Base-by-base conservation (phyloP, 768 basidiomycete genomes). In the Rubroboletus pulcherrimus region DNA sequence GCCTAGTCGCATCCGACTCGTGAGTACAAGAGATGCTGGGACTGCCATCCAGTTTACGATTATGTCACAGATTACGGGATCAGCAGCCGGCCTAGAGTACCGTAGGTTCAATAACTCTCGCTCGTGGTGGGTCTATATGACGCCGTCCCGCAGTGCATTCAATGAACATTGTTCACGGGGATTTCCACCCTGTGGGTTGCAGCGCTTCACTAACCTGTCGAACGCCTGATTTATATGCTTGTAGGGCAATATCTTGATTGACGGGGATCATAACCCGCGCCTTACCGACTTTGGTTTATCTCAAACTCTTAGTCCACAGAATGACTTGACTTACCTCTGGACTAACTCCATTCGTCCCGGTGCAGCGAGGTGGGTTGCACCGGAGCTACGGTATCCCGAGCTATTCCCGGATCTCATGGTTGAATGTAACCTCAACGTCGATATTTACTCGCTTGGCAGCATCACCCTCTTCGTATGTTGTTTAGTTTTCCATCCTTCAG, bases 241-340 rank as follows among this genome's bases (percentile, higher is more conserved):
- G 7, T n/a, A 58, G 57, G 31, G 10, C 1, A 58, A 58, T 37
- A 46, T 58, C 2, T 7, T 58, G 26, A 45, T 58, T 7, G 57
- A 58, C 5, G n/a, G 5, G 1, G 21, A 57, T 1, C 4, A 50
- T 12, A 49, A 50, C 10, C 24, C 49, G 0, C 55, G 54, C 26
- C 26, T 58, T 10, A 50, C 57, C 2, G 57, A 57, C 31, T 30
- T 58, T 30, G 57, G 57, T 1, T 41, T 55, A 12, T 39, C 57
- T 46, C 57, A 26, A 12, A 37, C 44, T 24, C 48, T 41, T 24
- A 35, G 3, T 14, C n/a, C n/a, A 17, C 35, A 49, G 41, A 30
- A 35, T 2, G 4, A 24, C 0, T 31, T 21, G 24, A 5, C 26
- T 2, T 58, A 57, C 17, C 57, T 58, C 10, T 29, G 15, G 3